These are phyloP conservation scores for Jatropha curcas DNA, from an alignment of 345 rosid genomes.

Conservation along the genomic window DNA sequence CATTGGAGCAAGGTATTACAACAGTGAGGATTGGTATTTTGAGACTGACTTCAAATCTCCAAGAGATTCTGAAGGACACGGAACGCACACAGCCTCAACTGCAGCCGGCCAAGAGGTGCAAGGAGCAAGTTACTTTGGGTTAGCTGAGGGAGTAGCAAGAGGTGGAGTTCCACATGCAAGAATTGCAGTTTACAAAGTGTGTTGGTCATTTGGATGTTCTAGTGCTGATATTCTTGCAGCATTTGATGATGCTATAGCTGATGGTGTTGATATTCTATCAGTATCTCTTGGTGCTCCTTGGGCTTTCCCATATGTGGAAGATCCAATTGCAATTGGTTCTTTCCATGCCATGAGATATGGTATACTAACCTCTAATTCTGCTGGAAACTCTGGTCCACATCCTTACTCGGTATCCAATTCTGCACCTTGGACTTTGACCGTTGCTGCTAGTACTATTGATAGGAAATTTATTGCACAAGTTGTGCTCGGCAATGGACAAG, in stretches of 20 bases:
- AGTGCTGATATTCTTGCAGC: constrained; percentile 39
- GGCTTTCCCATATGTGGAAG: constrained; percentile 14
- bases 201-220: constrained; percentile 33
- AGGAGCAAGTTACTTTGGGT: constrained; percentile 25
- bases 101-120: constrained; percentile 32
- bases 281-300: constrained; percentile 16
- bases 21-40: not conserved
- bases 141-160: constrained; percentile 36
- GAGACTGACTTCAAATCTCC: constrained; percentile 21
- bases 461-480: constrained; percentile 31
- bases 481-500: constrained; percentile 40
- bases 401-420: constrained; percentile 15
- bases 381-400: constrained; percentile 37
- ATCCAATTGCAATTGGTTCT: constrained; percentile 33
- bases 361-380: constrained; percentile 34
- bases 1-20: constrained; percentile 33
- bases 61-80: constrained; percentile 33
- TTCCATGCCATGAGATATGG: constrained; percentile 43
- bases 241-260: constrained; percentile 49
- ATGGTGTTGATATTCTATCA: constrained; percentile 38
- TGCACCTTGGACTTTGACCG: constrained; percentile 43
- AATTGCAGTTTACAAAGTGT: constrained; percentile 44
- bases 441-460: constrained; percentile 42
- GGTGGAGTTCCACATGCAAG: constrained; percentile 38
- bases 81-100: constrained; percentile 39